phyloP scores from a whole-genome alignment of 495 filamentous ascomycete genomes.

The Xylaria sp. region DNA sequence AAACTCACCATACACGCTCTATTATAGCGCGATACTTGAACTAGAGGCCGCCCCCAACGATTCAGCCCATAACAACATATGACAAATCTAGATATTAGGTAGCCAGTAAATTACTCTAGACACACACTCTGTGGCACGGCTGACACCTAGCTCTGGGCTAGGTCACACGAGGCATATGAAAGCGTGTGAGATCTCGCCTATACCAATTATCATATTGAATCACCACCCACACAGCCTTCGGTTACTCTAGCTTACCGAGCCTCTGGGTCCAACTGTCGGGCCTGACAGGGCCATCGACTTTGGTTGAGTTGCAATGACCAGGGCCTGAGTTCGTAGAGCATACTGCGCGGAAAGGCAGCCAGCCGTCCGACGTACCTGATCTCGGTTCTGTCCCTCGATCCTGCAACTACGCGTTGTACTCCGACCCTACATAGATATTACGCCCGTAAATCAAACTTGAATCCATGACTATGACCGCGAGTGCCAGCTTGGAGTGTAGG shows the following conservation, averaged over 20 bases:
- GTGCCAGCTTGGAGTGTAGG: conserved; percentile 23
- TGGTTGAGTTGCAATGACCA: conserved; percentile 1
- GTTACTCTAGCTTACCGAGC: conserved; percentile 27
- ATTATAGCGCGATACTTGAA: background rate
- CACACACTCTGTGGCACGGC: conserved; percentile 19
- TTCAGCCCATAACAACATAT: conserved; percentile 12
- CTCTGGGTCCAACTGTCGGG: conserved; percentile 23
- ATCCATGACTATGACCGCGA: conserved; percentile 35
- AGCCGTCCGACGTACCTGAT: conserved; percentile 45
- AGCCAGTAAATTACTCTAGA: conserved; percentile 8
- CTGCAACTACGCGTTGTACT: conserved; percentile 45
- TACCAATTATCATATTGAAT: background rate
- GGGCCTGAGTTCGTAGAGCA: conserved; percentile 23
- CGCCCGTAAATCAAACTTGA: conserved; percentile 42
- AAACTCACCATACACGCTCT: background rate
- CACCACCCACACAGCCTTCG: conserved; percentile 17
- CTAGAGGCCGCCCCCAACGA: background rate
- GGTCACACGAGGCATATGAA: conserved; percentile 19
- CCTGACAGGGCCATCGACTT: conserved; percentile 9
- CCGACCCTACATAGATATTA: conserved; percentile 38
- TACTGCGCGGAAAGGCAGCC: conserved; percentile 35
- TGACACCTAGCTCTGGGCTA: conserved; percentile 4
- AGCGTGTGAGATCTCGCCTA: conserved; percentile 22
- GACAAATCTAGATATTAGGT: conserved; percentile 10
- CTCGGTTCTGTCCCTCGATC: conserved; percentile 46